phyloP scores from a whole-genome alignment of 1,139 yeast genomes.

The Fermentozyma sake region DNA sequence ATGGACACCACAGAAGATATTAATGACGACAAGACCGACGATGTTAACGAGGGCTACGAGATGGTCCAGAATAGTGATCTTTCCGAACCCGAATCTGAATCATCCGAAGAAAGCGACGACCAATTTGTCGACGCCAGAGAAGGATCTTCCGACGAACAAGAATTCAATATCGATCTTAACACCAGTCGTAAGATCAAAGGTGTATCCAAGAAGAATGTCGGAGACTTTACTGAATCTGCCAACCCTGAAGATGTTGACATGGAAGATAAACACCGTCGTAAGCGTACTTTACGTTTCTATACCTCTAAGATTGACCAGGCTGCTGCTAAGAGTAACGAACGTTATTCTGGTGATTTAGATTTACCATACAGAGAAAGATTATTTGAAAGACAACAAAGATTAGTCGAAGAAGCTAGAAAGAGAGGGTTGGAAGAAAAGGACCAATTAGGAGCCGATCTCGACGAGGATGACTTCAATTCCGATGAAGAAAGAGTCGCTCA shows the following conservation, averaged over 20 bases:
- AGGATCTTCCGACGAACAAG: conserved; percentile 8
- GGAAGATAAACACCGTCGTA: conserved; percentile 80
- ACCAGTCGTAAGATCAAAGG: conserved; percentile 44
- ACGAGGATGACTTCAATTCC: conserved; percentile 46
- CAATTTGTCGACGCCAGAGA: conserved; percentile 9
- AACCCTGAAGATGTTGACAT: conserved; percentile 70
- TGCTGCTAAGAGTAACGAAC: conserved; percentile 51
- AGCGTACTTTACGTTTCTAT: conserved; percentile 86
- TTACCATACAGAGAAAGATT: conserved; percentile 89
- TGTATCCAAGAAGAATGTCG: conserved; percentile 18
- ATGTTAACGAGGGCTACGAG: conserved; percentile 16
- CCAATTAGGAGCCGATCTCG: conserved; percentile 52
- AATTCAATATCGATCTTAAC: conserved; percentile 47
- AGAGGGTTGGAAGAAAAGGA: conserved; percentile 60
- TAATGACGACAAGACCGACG: conserved; percentile 17
- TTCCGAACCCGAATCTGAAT: conserved; percentile 15
- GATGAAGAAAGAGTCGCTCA: conserved; percentile 43
- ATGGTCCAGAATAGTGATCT: conserved; percentile 26
- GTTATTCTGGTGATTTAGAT: conserved; percentile 79
- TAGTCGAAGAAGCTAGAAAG: conserved; percentile 81
- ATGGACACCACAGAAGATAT: conserved; percentile 6
- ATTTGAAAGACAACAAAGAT: conserved; percentile 82
- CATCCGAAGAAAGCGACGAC: conserved; percentile 13
- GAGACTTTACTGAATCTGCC: conserved; percentile 62
- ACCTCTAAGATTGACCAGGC: conserved; percentile 94